Conservation (phyloP, 202 grass and related monocot species). For the Setaria italica region DNA sequence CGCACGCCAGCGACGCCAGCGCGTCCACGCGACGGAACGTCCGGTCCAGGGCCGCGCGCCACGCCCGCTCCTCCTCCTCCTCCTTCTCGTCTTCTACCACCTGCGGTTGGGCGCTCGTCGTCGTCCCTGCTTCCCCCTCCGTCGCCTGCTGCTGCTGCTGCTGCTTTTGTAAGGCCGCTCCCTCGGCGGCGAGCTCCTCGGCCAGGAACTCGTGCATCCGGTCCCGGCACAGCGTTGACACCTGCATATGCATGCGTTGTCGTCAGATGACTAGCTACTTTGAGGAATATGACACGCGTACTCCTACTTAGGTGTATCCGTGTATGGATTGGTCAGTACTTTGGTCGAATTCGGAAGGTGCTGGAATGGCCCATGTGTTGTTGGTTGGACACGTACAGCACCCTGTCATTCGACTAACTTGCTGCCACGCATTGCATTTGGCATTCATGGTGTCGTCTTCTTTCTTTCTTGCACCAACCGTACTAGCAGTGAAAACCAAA, state of each 20-base stretch:
- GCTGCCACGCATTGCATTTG: no score
- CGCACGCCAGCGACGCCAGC: slow-evolving; percentile 60
- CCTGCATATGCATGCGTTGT: slow-evolving; percentile 40
- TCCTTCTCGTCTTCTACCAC: neutral
- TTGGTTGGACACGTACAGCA: no score
- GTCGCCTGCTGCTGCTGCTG: neutral
- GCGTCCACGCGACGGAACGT: slow-evolving; percentile 68
- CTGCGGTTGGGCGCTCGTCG: neutral
- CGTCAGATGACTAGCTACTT: no score
- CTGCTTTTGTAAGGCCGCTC: neutral
- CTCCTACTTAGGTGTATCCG: no score
- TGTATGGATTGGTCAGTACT: no score
- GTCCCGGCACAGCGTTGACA: slow-evolving; percentile 64
- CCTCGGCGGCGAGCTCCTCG: slow-evolving; percentile 55
- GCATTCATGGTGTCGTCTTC: no score
- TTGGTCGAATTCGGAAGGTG: no score
- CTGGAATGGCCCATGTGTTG: no score
- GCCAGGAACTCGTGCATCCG: slow-evolving; percentile 75
- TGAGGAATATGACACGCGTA: no score
- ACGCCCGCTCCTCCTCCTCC: slow-evolving; percentile 29
- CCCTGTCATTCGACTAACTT: no score
- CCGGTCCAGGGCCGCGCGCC: slow-evolving; percentile 51
- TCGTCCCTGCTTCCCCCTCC: neutral
- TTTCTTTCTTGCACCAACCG: no score
- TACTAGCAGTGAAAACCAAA: no score